Evolutionary conservation across 2,329 filamentous ascomycete species (phyloP), one percentile per base, ranked within the genome.

Genomic region (Cercospora sp.): DNA sequence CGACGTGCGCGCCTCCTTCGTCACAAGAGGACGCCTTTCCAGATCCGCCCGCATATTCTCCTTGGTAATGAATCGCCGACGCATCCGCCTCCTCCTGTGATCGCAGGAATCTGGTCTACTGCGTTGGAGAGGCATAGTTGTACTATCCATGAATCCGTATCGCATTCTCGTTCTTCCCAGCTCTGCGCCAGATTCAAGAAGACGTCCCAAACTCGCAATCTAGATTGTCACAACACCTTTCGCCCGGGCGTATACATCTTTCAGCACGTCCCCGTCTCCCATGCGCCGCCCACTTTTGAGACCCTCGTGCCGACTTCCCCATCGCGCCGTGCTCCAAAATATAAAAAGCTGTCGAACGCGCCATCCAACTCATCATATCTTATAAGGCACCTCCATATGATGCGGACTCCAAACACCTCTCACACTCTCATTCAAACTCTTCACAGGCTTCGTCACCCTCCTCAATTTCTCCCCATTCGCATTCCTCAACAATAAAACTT

Each of bases 381-480:
- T 79, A 74, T 84, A 84, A 72, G 63, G 60, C 63, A 85, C 80
- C 60, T 83, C 82, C 45, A 85, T 86, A 75, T 89, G 87, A 77
- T 87, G 87, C 57, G 87, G 86, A 82, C 84, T 86, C 87, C 87
- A 90, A 63, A 89, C 85, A 67, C 87, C 87, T 78, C 87, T 84
- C 9, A 89, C 87, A 77, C 85, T 88, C 80, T 89, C 87, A 73
- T 89, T 89, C 76, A 83, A 74, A 82, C 86, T 88, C 72, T 81
- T 83, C 33, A 90, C 87, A 2, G 86, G 86, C 80, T 86, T 87
- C 74, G 82, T 85, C 64, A 85, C 81, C 70, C 81, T 82, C 80
- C 82, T 86, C 76, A 91, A 80, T 84, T 91, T 92, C 80, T 92
- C 90, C 67, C 92, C 92, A 73, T 86, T 93, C 23, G 90, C 87